Percentiles rank a stretch among this genome's conserved stretches.
Evolutionary conservation across 164 flowering plant genomes (phyloP).

Genomic region (Annona cherimola): DNA sequence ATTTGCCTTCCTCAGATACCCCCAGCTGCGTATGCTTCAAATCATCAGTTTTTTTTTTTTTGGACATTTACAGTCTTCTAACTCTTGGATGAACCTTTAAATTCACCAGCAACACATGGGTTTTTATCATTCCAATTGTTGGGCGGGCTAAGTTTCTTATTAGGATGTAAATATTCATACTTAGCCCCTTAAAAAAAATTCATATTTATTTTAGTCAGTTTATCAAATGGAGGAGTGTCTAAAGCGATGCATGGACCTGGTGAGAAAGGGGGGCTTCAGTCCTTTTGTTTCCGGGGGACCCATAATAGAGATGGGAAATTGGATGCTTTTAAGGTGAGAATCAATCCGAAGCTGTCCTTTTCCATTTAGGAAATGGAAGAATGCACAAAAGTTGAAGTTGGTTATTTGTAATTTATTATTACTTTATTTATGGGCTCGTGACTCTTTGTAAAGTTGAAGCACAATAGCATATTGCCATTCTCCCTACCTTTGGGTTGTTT

Average conservation of each 20-base stretch:
- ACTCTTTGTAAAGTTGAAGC: too few relatives aligned
- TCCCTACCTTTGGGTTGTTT: too few relatives aligned
- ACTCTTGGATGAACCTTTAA: slow-evolving; percentile 84
- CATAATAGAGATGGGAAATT: slow-evolving; percentile 78
- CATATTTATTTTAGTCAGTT: too few relatives aligned
- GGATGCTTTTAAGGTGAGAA: slow-evolving; percentile 79
- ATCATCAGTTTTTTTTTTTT: slow-evolving; percentile 91
- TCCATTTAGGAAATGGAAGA: not conserved
- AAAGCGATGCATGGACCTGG: slow-evolving; percentile 71
- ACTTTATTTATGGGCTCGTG: not conserved
- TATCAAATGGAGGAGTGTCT: slow-evolving; percentile 60
- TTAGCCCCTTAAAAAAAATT: too few relatives aligned
- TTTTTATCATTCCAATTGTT: slow-evolving; percentile 72
- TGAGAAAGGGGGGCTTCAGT: slow-evolving; percentile 85
- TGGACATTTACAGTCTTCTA: slow-evolving; percentile 81
- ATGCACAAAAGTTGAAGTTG: not conserved
- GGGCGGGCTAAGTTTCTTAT: slow-evolving; percentile 93
- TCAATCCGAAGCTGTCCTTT: not conserved
- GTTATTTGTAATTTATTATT: not conserved
- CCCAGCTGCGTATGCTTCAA: slow-evolving; percentile 92
- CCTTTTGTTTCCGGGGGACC: slow-evolving; percentile 97
- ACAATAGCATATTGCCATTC: too few relatives aligned
- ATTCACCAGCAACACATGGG: slow-evolving; percentile 83
- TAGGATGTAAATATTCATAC: not conserved
- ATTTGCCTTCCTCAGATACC: slow-evolving; percentile 66